Base-by-base conservation (phyloP, 164 flowering plant species). In the Hamamelis virginiana region DNA sequence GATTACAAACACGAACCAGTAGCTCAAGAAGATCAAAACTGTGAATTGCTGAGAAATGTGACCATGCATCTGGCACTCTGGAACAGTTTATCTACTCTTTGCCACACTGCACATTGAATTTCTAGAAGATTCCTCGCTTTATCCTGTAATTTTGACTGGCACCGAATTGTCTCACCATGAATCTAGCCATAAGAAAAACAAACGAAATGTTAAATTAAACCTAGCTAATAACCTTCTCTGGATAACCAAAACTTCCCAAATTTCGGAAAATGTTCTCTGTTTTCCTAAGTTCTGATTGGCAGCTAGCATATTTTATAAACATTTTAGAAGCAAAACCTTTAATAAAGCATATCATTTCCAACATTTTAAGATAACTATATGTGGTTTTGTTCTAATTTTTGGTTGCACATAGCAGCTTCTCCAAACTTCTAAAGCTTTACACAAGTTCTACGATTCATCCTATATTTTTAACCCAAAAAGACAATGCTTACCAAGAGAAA, bases 1-100 rank as follows among this genome's bases (percentile, higher is more conserved):
- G 11, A 33, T 60, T 27, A 41, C 63, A 18, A 60, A 38, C 44
- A 33, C 15, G 45, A 33, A 59, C 44, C 44, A 18, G 63, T 55
- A 33, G 47, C 38, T 10, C 19, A 26, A n/a, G 33, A 33, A 33
- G 46, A 62, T 62, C 74, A 81, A 74, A 93, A 86, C 68, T 89
- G 95, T 59, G 97, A 86, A 68, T 90, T 88, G 81, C 96, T 91
- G 48, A 96, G 89, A 77, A 93, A 96, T 23, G 90, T 77, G 26
- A 96, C 82, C 96, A 93, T 84, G 80, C 99, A 91, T 81, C 98
- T 78, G 22, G 91, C 55, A 72, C 86, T 83, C 65, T 96, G 99
- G 76, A 96, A 93, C 77, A 88, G 78, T 64, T 78, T 87, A 63
- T 96, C 98, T 48, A 96, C 66, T 75, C 69, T 77, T 70, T 89